A percentile compares a stretch with the other conserved stretches of the same genome.
These are phyloP conservation scores for Leccinellum luteum DNA, from an alignment of 768 basidiomycete species.

Conservation along the genomic window DNA sequence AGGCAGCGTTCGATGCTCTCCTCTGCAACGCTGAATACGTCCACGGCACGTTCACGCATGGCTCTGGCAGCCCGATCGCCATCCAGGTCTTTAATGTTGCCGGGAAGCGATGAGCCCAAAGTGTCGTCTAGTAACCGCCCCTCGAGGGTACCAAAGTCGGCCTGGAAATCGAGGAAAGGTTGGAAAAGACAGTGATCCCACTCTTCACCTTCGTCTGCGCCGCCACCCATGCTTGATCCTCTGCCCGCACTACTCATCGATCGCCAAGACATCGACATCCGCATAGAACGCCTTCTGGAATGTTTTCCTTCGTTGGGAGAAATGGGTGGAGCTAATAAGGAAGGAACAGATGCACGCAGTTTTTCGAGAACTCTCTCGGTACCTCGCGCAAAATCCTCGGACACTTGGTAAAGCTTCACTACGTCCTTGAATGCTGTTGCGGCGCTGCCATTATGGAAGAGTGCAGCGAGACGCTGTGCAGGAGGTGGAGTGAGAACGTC, in stretches of 20 bases:
- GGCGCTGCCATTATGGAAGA: slow-evolving; percentile 60
- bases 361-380: slow-evolving; percentile 80
- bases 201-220: slow-evolving; percentile 36
- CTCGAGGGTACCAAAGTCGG: slow-evolving; percentile 81
- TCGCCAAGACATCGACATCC: slow-evolving; percentile 66
- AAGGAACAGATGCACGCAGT: slow-evolving; percentile 40
- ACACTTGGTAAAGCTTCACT: slow-evolving; percentile 66
- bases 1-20: slow-evolving; percentile 74
- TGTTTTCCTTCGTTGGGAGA: slow-evolving; percentile 28
- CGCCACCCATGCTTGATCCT: slow-evolving; percentile 8
- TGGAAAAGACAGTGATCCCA: slow-evolving; percentile 95
- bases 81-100: slow-evolving; percentile 19
- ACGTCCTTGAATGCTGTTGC: slow-evolving; percentile 64
- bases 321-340: slow-evolving; percentile 21
- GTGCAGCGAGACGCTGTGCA: slow-evolving; percentile 69
- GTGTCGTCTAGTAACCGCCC: slow-evolving; percentile 60
- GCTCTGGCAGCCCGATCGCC: slow-evolving; percentile 53
- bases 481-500: slow-evolving; percentile 80
- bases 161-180: slow-evolving; percentile 89
- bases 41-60: slow-evolving; percentile 70
- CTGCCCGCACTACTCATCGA: slow-evolving; percentile 31
- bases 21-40: slow-evolving; percentile 76
- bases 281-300: slow-evolving; percentile 52
- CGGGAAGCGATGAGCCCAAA: slow-evolving; percentile 47
- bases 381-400: slow-evolving; percentile 78